Conservation (phyloP, 306 rosid genomes). For the Cucumis hystrix region DNA sequence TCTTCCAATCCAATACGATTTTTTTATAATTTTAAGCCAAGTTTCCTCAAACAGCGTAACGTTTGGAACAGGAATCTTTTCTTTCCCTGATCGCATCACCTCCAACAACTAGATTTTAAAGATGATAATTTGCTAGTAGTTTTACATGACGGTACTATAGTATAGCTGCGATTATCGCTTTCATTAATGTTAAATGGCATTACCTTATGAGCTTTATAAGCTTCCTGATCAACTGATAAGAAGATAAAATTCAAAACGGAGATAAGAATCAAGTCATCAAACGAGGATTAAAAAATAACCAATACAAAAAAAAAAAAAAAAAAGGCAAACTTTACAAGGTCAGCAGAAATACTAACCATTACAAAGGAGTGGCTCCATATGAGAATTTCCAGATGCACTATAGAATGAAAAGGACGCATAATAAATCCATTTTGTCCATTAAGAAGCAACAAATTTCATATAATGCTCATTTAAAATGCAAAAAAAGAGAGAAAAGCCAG, state of each 20-base stretch:
- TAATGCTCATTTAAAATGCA: neutral
- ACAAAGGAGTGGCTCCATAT: conserved; percentile 46
- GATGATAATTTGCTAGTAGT: too few relatives aligned
- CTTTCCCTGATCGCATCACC: too few relatives aligned
- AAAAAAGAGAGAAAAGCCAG: neutral
- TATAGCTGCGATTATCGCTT: neutral
- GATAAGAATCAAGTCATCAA: neutral
- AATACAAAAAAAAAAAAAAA: neutral
- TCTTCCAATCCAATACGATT: too few relatives aligned
- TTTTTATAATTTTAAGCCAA: too few relatives aligned
- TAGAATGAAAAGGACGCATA: conserved; percentile 12
- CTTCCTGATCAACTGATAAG: conserved; percentile 53
- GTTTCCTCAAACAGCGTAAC: too few relatives aligned
- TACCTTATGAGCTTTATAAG: conserved; percentile 78
- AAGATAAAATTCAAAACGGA: conserved; percentile 8
- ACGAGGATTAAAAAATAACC: neutral
- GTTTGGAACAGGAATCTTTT: too few relatives aligned
- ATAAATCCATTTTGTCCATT: neutral
- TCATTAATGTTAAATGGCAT: conserved; percentile 6
- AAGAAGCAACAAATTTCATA: neutral
- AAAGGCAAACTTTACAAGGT: conserved; percentile 17
- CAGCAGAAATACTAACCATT: conserved; percentile 45
- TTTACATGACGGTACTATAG: too few relatives aligned
- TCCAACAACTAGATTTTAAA: too few relatives aligned
- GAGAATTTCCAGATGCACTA: conserved; percentile 56